phyloP scores from a whole-genome alignment of 2,329 filamentous ascomycete genomes.

The Colletotrichum nymphaeae region DNA sequence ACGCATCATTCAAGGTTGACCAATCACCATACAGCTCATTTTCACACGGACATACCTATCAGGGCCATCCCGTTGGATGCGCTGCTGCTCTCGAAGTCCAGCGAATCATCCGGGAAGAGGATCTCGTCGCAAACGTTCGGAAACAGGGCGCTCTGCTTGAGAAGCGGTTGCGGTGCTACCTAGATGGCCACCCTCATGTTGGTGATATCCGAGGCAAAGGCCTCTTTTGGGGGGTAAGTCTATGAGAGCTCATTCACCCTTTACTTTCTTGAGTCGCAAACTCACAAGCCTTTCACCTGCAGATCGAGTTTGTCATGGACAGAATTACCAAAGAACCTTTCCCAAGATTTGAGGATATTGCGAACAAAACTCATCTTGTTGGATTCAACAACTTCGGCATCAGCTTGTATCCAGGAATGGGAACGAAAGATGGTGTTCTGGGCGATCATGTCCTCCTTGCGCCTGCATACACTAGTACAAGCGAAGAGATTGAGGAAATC shows the following conservation, averaged over 20 bases:
- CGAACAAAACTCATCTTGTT: constrained; percentile 43
- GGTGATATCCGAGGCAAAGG: constrained; percentile 45
- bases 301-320: constrained; percentile 43
- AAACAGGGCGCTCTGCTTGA: constrained; percentile 56
- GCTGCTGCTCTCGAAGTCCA: constrained; percentile 73
- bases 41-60: constrained; percentile 70
- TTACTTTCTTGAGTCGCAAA: background rate
- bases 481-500: constrained; percentile 35
- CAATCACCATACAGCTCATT: constrained; percentile 40
- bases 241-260: no score
- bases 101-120: constrained; percentile 65
- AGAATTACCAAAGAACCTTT: constrained; percentile 43
- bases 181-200: constrained; percentile 42
- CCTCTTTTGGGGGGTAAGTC: constrained; percentile 44
- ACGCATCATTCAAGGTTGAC: background rate
- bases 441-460: constrained; percentile 42
- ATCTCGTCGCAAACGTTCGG: constrained; percentile 68
- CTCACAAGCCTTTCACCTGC: no score
- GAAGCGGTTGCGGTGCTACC: constrained; percentile 36
- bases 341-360: constrained; percentile 43
- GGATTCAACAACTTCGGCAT: constrained; percentile 57
- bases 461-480: constrained; percentile 31
- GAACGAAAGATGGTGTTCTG: constrained; percentile 38
- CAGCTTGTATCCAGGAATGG: constrained; percentile 55
- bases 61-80: constrained; percentile 69